Percentiles rank a stretch among this genome's conserved stretches.
These are phyloP conservation scores for Colletotrichum theobromicola DNA, from an alignment of 2,329 filamentous ascomycete genomes.

Conservation along the genomic window DNA sequence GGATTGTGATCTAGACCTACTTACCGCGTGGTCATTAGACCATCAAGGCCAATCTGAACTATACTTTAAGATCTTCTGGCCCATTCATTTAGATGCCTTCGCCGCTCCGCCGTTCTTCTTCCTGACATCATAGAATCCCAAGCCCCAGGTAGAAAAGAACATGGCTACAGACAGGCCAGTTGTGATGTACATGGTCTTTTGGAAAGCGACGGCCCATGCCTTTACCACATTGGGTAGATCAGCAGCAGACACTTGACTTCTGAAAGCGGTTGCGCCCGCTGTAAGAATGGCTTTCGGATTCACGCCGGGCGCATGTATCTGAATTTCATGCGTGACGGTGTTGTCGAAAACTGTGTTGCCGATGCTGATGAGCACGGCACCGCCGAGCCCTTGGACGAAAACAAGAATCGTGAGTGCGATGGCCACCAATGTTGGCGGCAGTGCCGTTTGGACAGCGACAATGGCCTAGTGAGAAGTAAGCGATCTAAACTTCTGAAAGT, in stretches of 20 bases:
- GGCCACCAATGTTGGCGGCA: constrained; percentile 26
- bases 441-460: constrained; percentile 33
- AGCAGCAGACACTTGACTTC: constrained; percentile 30
- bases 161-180: constrained; percentile 32
- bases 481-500: background rate
- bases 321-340: background rate
- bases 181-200: constrained; percentile 31
- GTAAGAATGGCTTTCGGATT: constrained; percentile 37
- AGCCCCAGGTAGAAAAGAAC: constrained; percentile 44
- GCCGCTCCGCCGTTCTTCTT: constrained; percentile 29
- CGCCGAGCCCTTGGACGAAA: constrained; percentile 50
- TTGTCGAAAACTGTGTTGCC: constrained; percentile 23
- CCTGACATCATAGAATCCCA: constrained; percentile 51
- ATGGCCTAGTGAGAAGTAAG: constrained; percentile 9
- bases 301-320: constrained; percentile 31
- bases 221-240: constrained; percentile 39
- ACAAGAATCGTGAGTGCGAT: constrained; percentile 31
- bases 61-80: background rate
- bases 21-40: background rate
- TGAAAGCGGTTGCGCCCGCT: constrained; percentile 47
- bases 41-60: accelerated
- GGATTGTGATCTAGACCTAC: background rate
- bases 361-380: constrained; percentile 50
- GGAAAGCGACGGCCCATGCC: constrained; percentile 43
- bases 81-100: background rate